A percentile compares a stretch with the other conserved stretches of the same genome.
These are phyloP conservation scores for Leccinum barrowsii DNA, from an alignment of 768 basidiomycete genomes.

Conservation along the genomic window DNA sequence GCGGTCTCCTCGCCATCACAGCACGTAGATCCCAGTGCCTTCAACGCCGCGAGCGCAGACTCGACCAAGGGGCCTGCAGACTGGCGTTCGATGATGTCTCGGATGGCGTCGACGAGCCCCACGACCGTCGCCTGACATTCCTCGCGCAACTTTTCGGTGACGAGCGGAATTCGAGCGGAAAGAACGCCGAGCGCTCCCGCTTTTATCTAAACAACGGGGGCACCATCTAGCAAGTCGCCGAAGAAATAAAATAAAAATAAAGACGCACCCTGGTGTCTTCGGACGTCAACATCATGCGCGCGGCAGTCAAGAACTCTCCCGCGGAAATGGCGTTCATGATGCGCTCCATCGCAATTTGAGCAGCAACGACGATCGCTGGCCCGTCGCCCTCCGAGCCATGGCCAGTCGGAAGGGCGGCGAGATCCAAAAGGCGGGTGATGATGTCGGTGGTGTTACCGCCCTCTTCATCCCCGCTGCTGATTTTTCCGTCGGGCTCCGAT, in stretches of 20 bases:
- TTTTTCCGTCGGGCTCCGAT: constrained; percentile 14
- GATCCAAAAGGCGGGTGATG: constrained; percentile 45
- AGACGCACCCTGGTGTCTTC: constrained; percentile 48
- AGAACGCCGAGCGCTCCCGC: constrained; percentile 68
- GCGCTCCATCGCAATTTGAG: constrained; percentile 49
- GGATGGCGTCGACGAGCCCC: constrained; percentile 50
- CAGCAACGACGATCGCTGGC: constrained; percentile 44
- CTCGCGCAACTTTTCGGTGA: constrained; percentile 54
- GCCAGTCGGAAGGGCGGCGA: constrained; percentile 38
- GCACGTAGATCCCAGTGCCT: constrained; percentile 54
- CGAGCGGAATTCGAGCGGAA: constrained; percentile 56
- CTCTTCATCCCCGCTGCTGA: constrained; percentile 11
- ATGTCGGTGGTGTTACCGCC: constrained; percentile 39
- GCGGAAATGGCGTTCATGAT: constrained; percentile 67
- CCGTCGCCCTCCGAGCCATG: constrained; percentile 33
- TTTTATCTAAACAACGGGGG: constrained; percentile 46
- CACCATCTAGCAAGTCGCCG: neutral
- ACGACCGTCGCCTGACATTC: constrained; percentile 47
- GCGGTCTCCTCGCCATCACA: constrained; percentile 63
- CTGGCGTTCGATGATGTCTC: constrained; percentile 43
- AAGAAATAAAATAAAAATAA: neutral
- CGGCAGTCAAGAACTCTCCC: constrained; percentile 59
- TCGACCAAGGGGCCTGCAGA: constrained; percentile 38
- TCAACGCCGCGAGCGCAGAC: constrained; percentile 58
- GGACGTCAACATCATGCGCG: constrained; percentile 53